Evolutionary conservation across 768 basidiomycete genomes (phyloP).

Genomic region (Tubosaeta brunneosetosa): DNA sequence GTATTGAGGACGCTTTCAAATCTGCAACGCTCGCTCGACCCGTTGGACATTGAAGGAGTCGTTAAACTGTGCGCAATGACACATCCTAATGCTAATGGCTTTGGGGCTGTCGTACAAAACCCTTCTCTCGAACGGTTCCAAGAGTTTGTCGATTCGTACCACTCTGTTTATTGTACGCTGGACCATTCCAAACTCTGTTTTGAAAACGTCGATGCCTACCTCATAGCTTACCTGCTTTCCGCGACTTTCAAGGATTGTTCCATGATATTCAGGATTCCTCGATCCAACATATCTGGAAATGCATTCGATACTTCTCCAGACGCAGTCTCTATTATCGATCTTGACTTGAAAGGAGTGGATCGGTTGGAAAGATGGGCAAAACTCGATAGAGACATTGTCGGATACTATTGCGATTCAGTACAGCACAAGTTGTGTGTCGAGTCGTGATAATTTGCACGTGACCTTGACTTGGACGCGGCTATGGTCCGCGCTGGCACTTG

Average conservation of each 20-base stretch:
- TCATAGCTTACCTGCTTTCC: constrained; percentile 77
- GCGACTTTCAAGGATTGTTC: constrained; percentile 98
- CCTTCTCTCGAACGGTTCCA: constrained; percentile 64
- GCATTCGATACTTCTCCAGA: constrained; percentile 30
- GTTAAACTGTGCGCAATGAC: constrained; percentile 35
- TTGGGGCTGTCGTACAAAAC: constrained; percentile 38
- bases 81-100: constrained; percentile 1
- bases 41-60: constrained; percentile 83
- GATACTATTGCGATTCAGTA: constrained; percentile 31
- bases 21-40: constrained; percentile 75
- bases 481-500: constrained; percentile 11
- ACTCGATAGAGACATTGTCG: constrained; percentile 66
- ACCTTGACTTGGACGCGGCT: constrained; percentile 3
- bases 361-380: constrained; percentile 67
- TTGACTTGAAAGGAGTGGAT: constrained; percentile 73
- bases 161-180: constrained; percentile 29
- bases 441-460: constrained; percentile 6
- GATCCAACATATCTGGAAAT: constrained; percentile 3
- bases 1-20: constrained; percentile 50
- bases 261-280: constrained; percentile 42
- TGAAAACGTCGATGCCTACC: constrained; percentile 53
- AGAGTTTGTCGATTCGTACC: constrained; percentile 55
- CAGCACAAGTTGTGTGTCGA: constrained; percentile 22
- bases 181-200: constrained; percentile 38
- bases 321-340: constrained; percentile 71